Evolutionary conservation across 352 stramenopile genomes (phyloP).

Genomic region (Phytophthora litchii): DNA sequence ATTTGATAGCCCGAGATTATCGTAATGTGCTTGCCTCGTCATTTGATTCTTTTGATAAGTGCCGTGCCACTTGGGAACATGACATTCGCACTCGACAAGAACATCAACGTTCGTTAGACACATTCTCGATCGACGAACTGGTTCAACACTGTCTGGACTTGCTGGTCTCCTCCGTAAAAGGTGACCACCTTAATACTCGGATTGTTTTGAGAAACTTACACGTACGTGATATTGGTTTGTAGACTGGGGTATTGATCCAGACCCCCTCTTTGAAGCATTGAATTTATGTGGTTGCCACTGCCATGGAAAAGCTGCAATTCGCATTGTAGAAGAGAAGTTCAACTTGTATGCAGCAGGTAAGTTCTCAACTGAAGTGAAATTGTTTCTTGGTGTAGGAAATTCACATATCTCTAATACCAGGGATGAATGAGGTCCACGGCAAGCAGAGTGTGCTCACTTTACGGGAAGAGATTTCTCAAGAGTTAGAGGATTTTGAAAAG

Average conservation of each 20-base stretch:
- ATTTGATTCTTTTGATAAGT: conserved; percentile 54
- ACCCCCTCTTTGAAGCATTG: conserved; percentile 67
- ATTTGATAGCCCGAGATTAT: conserved; percentile 60
- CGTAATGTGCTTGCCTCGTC: conserved; percentile 33
- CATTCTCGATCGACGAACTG: conserved; percentile 47
- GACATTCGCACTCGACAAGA: conserved; percentile 34
- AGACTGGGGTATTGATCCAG: conserved; percentile 74
- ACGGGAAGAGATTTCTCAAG: conserved; percentile 70
- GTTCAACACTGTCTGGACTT: conserved; percentile 57
- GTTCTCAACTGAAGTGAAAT: not conserved
- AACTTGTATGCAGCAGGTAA: conserved; percentile 50
- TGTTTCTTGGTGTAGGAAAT: not conserved
- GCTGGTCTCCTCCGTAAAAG: conserved; percentile 67
- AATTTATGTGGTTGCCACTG: conserved; percentile 67
- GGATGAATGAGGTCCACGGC: conserved; percentile 58
- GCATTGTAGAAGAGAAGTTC: conserved; percentile 55
- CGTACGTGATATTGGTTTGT: conserved; percentile 2
- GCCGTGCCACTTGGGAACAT: conserved; percentile 53
- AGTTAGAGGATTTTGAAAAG: conserved; percentile 72
- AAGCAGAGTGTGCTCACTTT: conserved; percentile 57
- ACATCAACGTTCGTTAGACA: conserved; percentile 30
- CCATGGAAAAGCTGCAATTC: conserved; percentile 46
- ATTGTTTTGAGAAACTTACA: conserved; percentile 2
- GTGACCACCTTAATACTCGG: conserved; percentile 13
- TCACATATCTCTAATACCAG: conserved; percentile 15